These are phyloP conservation scores for Jackrogersella multiformis DNA, from an alignment of 495 filamentous ascomycete genomes.

Conservation along the genomic window DNA sequence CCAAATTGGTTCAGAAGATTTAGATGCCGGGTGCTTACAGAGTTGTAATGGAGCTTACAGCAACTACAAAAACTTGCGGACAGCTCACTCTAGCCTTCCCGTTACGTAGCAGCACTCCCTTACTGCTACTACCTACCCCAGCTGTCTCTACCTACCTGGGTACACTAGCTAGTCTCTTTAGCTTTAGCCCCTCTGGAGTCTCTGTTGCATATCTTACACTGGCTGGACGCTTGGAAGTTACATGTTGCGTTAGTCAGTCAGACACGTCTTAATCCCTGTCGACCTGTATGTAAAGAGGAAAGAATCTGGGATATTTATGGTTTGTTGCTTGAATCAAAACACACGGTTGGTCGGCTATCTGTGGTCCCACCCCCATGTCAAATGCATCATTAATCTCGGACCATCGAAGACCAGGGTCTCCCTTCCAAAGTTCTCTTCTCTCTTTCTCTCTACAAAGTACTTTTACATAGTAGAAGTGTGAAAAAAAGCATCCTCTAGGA, in stretches of 20 bases:
- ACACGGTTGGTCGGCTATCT: constrained; percentile 31
- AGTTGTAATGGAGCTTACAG: constrained; percentile 21
- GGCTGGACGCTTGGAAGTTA: too few species aligned
- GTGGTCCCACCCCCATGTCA: constrained; percentile 30
- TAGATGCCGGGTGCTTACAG: constrained; percentile 39
- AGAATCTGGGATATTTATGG: not conserved
- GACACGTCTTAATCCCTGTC: constrained; percentile 25
- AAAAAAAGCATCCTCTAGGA: constrained; percentile 11
- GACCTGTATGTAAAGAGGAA: constrained; percentile 3
- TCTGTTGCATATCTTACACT: constrained; percentile 9
- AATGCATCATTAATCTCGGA: constrained; percentile 33
- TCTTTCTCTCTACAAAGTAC: not conserved
- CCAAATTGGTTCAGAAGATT: constrained; percentile 26
- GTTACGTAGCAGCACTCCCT: constrained; percentile 24
- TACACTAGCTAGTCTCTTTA: too few species aligned
- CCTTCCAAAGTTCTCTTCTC: constrained; percentile 1
- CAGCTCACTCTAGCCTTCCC: constrained; percentile 16
- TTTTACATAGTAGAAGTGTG: not conserved
- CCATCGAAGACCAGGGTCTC: constrained; percentile 22
- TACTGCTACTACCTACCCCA: constrained; percentile 31
- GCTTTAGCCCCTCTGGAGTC: not conserved
- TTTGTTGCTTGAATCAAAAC: constrained; percentile 23
- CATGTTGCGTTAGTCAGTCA: constrained; percentile 24
- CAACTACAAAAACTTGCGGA: not conserved
- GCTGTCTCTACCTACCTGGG: too few species aligned